Conservation (phyloP, 768 basidiomycete genomes). For the Podaxis sp. region DNA sequence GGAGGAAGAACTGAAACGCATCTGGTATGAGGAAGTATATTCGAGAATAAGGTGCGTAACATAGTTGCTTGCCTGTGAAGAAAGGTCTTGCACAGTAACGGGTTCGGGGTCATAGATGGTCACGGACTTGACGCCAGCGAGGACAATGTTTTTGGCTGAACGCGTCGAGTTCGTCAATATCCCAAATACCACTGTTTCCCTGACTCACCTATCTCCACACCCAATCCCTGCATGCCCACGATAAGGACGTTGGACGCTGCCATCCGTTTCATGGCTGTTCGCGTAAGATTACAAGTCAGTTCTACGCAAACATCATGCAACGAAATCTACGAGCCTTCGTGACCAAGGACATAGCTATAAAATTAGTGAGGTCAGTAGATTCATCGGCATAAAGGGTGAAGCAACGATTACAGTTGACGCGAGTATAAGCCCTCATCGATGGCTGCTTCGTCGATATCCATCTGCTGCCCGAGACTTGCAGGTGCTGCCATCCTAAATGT, state of each 20-base stretch:
- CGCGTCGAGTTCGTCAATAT: constrained; percentile 10
- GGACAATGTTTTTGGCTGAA: constrained; percentile 88
- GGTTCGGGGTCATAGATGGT: constrained; percentile 93
- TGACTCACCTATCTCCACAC: constrained; percentile 84
- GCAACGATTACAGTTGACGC: constrained; percentile 70
- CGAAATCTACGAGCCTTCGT: constrained; percentile 68
- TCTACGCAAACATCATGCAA: neutral
- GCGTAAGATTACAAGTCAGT: constrained; percentile 11
- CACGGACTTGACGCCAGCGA: constrained; percentile 97
- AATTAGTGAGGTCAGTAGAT: neutral
- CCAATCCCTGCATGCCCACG: constrained; percentile 88
- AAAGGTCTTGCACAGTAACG: constrained; percentile 85
- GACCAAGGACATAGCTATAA: constrained; percentile 84
- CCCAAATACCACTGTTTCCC: neutral
- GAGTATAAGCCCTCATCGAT: constrained; percentile 96
- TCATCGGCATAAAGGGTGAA: neutral
- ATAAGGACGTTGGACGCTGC: constrained; percentile 93
- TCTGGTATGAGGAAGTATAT: neutral
- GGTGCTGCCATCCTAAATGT: constrained; percentile 34
- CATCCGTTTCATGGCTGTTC: constrained; percentile 98
- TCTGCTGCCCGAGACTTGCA: constrained; percentile 45
- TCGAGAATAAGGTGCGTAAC: neutral
- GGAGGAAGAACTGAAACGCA: constrained; percentile 81
- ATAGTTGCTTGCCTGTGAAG: constrained; percentile 77
- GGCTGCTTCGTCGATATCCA: constrained; percentile 85